These are phyloP conservation scores for Torulaspora maleeae DNA, from an alignment of 805 yeast genomes.

Conservation along the genomic window DNA sequence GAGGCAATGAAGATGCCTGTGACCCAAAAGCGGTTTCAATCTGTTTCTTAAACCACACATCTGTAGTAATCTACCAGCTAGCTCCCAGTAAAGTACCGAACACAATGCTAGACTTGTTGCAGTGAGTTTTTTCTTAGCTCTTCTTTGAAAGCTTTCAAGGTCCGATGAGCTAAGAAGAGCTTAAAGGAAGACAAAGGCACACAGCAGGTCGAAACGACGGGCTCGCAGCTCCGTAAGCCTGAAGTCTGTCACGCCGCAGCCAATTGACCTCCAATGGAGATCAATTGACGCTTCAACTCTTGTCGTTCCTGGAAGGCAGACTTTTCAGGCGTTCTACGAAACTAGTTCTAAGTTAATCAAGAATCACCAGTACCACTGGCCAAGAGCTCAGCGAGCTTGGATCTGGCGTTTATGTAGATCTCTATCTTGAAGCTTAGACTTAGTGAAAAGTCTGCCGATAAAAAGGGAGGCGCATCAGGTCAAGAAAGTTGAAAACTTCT, in stretches of 20 bases:
- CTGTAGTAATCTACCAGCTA: not conserved
- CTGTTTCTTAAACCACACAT: not conserved
- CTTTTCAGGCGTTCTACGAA: too few species aligned
- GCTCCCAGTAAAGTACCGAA: too few species aligned
- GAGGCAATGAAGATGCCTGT: not conserved
- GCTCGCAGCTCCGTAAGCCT: too few species aligned
- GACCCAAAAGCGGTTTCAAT: not conserved
- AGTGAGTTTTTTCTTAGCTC: not conserved
- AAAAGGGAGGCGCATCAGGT: constrained; percentile 7
- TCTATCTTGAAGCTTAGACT: not conserved
- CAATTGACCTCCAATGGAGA: not conserved
- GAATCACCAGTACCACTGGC: not conserved
- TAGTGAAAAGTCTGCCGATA: not conserved
- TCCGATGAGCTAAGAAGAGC: too few species aligned
- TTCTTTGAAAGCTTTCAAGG: too few species aligned
- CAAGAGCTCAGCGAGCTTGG: not conserved
- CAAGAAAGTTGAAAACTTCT: not conserved
- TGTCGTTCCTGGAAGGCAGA: too few species aligned
- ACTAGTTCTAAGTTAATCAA: not conserved
- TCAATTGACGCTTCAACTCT: too few species aligned
- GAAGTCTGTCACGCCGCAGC: not conserved
- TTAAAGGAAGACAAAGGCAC: too few species aligned
- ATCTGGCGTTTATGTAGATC: too few species aligned
- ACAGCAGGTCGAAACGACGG: too few species aligned
- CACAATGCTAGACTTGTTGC: not conserved